Evolutionary conservation across 805 yeast genomes (phyloP).

Genomic region (Nakazawaea molendinolei): DNA sequence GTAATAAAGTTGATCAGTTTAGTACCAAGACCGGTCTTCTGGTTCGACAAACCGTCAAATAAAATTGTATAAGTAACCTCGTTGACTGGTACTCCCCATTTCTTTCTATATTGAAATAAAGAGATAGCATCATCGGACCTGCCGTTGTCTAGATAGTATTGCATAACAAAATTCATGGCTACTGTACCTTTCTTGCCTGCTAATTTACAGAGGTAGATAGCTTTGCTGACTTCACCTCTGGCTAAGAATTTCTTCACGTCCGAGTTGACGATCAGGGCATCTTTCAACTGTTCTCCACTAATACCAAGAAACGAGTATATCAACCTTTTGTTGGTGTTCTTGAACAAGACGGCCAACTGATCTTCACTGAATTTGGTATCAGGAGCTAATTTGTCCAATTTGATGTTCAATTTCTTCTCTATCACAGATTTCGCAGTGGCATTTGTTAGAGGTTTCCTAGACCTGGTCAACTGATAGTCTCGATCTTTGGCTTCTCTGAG

Average conservation of each 20-base stretch:
- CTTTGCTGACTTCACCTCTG: conserved; percentile 44
- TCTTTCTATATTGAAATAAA: conserved; percentile 47
- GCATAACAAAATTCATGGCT: conserved; percentile 56
- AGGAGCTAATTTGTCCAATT: conserved; percentile 19
- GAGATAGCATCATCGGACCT: conserved; percentile 43
- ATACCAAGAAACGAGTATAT: conserved; percentile 53
- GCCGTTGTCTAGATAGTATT: conserved; percentile 37
- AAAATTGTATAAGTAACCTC: conserved; percentile 40
- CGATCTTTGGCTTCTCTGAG: conserved; percentile 6
- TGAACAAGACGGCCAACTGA: conserved; percentile 20
- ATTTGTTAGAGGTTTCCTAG: conserved; percentile 18
- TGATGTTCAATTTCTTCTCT: conserved; percentile 15
- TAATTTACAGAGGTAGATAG: conserved; percentile 40
- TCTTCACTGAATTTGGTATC: conserved; percentile 19
- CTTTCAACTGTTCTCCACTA: conserved; percentile 48
- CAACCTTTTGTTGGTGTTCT: conserved; percentile 32
- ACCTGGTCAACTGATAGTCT: conserved; percentile 15
- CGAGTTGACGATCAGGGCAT: conserved; percentile 47
- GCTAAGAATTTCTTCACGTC: conserved; percentile 48
- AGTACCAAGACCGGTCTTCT: conserved; percentile 13
- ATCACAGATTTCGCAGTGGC: conserved; percentile 22
- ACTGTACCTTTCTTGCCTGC: conserved; percentile 46
- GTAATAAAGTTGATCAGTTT: conserved; percentile 28
- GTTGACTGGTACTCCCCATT: conserved; percentile 52
- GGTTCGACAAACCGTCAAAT: conserved; percentile 36